Evolutionary conservation across 352 stramenopile species (phyloP).

Genomic region (Globisporangium rhizosaccharum): DNA sequence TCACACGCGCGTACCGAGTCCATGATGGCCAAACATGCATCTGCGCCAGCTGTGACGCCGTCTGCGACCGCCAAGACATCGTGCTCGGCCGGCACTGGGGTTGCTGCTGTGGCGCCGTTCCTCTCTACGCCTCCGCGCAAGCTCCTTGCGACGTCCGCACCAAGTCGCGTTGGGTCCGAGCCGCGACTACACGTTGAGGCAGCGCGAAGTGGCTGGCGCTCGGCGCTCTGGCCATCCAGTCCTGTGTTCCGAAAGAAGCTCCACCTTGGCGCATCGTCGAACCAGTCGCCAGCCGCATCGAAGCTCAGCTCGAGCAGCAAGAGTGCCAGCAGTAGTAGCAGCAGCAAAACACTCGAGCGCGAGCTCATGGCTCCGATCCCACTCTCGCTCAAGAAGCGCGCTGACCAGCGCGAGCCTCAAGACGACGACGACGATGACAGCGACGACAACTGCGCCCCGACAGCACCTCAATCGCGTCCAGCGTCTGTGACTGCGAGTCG

Average conservation of each 20-base stretch:
- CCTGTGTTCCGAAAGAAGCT: conserved; percentile 29
- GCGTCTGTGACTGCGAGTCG: not conserved
- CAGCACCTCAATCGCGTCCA: not conserved
- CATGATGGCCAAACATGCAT: not conserved
- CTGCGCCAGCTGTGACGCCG: not conserved
- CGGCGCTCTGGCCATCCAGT: conserved; percentile 30
- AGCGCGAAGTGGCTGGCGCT: conserved; percentile 26
- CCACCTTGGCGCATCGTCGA: conserved; percentile 12
- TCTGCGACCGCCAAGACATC: not conserved
- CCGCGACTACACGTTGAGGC: conserved; percentile 15
- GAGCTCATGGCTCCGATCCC: conserved; percentile 8
- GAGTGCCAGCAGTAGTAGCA: conserved; percentile 13
- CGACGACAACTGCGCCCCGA: not conserved
- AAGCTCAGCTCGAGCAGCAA: conserved; percentile 5
- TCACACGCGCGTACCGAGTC: not conserved
- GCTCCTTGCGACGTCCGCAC: conserved; percentile 5
- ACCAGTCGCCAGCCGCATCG: not conserved
- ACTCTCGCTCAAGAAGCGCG: conserved; percentile 8
- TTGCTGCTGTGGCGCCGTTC: not conserved
- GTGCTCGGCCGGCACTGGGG: not conserved
- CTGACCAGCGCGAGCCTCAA: conserved; percentile 2
- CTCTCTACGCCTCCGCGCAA: not conserved
- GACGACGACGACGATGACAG: conserved; percentile 1
- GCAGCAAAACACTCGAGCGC: conserved; percentile 11
- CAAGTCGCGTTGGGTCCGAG: conserved; percentile 8